Evolutionary conservation across 495 filamentous ascomycete genomes (phyloP).

Genomic region (Neurospora sp.): DNA sequence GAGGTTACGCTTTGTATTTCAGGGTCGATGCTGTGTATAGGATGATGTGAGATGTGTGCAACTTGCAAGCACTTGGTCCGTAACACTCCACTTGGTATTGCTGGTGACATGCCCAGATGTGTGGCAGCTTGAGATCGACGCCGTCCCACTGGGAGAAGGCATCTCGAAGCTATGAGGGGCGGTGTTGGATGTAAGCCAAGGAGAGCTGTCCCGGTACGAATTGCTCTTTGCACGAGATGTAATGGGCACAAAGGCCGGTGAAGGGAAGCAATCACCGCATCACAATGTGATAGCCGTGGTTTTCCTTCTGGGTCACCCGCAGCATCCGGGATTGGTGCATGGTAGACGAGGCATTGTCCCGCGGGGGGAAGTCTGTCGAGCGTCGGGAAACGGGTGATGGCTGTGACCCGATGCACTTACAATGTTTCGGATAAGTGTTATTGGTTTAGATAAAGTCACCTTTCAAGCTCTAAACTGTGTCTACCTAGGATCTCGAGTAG

Average conservation of each 20-base stretch:
- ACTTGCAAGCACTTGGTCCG: not conserved
- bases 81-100: not conserved
- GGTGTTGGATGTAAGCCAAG: not conserved
- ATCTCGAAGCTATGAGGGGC: conserved; percentile 1
- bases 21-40: not conserved
- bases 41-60: not conserved
- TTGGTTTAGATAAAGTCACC: too few relatives aligned
- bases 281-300: not conserved
- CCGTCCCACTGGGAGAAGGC: not conserved
- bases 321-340: not conserved
- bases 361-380: not conserved
- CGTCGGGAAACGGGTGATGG: not conserved
- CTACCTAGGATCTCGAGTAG: not conserved
- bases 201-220: not conserved
- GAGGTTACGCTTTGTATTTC: not conserved
- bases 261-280: conserved; percentile 2
- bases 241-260: conserved; percentile 13
- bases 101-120: not conserved
- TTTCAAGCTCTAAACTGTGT: too few relatives aligned
- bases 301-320: not conserved
- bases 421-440: too few relatives aligned
- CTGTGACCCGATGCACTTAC: too few relatives aligned
- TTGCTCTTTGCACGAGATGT: not conserved
- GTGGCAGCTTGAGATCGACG: not conserved
- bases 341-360: not conserved